Evolutionary conservation across 345 rosid genomes (phyloP).

Genomic region (Bretschneidera sinensis): DNA sequence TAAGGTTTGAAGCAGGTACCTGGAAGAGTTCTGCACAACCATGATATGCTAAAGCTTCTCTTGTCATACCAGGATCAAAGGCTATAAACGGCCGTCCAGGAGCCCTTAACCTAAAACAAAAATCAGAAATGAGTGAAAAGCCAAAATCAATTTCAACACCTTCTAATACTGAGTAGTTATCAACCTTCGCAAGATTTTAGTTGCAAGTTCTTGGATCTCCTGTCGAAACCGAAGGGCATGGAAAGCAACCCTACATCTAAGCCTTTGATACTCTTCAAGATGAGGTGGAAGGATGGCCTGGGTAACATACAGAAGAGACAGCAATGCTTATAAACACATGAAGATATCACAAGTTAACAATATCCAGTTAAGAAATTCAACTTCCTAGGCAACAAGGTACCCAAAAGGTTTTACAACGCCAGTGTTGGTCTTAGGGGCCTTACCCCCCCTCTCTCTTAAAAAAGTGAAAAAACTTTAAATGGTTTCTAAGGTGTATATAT

Average conservation of each 20-base stretch:
- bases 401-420: too few species aligned
- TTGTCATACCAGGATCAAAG: slow-evolving; percentile 94
- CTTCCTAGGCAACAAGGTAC: too few species aligned
- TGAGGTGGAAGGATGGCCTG: slow-evolving; percentile 76
- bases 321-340: background rate
- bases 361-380: too few species aligned
- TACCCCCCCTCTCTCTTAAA: too few species aligned
- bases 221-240: slow-evolving; percentile 79
- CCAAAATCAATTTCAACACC: too few species aligned
- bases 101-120: slow-evolving; percentile 56
- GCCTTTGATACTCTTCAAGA: slow-evolving; percentile 87
- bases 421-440: too few species aligned
- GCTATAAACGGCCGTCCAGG: slow-evolving; percentile 86
- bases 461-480: too few species aligned
- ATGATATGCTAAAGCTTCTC: slow-evolving; percentile 92
- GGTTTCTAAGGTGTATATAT: too few species aligned
- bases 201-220: slow-evolving; percentile 85
- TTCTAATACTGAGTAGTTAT: background rate
- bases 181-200: slow-evolving; percentile 70
- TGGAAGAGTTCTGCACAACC: slow-evolving; percentile 99
- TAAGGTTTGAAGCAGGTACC: slow-evolving; percentile 47
- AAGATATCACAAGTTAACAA: background rate
- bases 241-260: slow-evolving; percentile 89
- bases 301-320: background rate
- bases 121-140: background rate